Base-by-base conservation (phyloP, 208 protist species). In the Leishmania turanica region DNA sequence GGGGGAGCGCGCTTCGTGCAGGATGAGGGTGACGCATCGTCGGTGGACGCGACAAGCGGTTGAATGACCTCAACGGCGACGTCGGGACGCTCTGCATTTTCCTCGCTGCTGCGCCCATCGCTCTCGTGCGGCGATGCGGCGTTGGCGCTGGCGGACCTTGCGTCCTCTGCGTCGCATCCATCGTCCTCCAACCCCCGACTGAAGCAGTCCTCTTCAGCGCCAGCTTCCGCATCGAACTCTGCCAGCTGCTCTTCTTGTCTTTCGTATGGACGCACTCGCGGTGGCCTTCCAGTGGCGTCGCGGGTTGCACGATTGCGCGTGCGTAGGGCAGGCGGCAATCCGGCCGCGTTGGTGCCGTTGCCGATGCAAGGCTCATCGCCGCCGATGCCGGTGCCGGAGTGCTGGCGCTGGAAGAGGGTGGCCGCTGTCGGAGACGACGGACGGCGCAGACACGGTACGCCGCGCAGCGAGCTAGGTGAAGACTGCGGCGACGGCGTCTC, bases 261-360 rank as follows among this genome's bases (percentile, higher is more conserved):
- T 4, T 65, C 27, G 74, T 4, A 51, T 34, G 24, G 3, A 21
- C 62, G 75, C 45, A 66, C 73, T 9, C 70, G 75, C 54, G 80
- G 80, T 9, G 75, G 80, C 47, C 70, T 69, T 2, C 68, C 80
- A 19, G 68, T 68, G 1, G 77, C 70, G 40, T 56, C 54, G 0
- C 40, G 82, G 13, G 82, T 49, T 19, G 72, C 70, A 49, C 58
- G 76, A 21, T 65, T 62, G 51, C 62, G 58, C 24, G 40, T 21
- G 24, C 56, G 70, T 9, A 80, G 49, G 17, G 68, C 21, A n/a
- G 47, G 47, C 27, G 72, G 47, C 17, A 76, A 60, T 42, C 34
- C 53, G 15, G 31, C 51, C 13, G 15, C 24, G 51, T n/a, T 37
- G n/a, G 53, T 64, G 49, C 31, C 53, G 53, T 64, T 49, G 47